Percentiles rank a stretch among this genome's conserved stretches.
Evolutionary conservation across 768 basidiomycete genomes (phyloP).

Genomic region (Mycena latifolia): DNA sequence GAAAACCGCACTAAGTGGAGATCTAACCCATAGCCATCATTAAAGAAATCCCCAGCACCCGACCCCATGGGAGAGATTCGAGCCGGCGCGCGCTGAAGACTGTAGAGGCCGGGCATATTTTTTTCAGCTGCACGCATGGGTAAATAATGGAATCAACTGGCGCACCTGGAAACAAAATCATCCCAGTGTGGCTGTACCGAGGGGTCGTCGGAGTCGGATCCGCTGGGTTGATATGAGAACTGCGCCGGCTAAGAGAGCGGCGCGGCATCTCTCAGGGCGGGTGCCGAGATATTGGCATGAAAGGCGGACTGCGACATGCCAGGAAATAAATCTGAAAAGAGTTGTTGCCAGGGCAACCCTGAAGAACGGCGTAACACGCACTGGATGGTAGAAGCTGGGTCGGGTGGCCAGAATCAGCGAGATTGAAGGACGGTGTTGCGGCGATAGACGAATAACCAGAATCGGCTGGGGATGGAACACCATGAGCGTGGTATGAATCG

Average conservation of each 20-base stretch:
- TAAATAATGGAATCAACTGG: slow-evolving; percentile 2
- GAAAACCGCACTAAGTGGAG: not conserved
- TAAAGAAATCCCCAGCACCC: slow-evolving; percentile 3
- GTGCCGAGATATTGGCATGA: slow-evolving; percentile 5
- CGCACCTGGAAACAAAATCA: slow-evolving; percentile 17
- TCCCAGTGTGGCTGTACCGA: slow-evolving; percentile 19
- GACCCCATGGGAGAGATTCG: slow-evolving; percentile 7
- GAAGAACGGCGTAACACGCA: not conserved
- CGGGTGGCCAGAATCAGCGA: not conserved
- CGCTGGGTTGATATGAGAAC: slow-evolving; percentile 11
- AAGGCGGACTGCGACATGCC: slow-evolving; percentile 8
- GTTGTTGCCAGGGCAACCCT: not conserved
- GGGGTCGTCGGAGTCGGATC: not conserved
- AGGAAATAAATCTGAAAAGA: slow-evolving; percentile 16
- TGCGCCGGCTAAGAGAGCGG: slow-evolving; percentile 4
- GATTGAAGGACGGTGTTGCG: slow-evolving; percentile 4
- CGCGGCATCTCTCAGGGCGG: slow-evolving; percentile 4
- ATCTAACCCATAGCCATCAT: slow-evolving; percentile 12
- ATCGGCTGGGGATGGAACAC: slow-evolving; percentile 11
- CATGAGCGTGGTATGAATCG: not conserved
- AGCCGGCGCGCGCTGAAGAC: slow-evolving; percentile 2
- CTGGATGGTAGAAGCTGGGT: not conserved
- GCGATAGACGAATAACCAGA: not conserved
- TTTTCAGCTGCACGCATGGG: slow-evolving; percentile 4
- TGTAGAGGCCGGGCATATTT: not conserved